Percentiles rank a stretch among this genome's conserved stretches.
Conservation (phyloP, 441 rosid genomes). For the Jatropha multifida region DNA sequence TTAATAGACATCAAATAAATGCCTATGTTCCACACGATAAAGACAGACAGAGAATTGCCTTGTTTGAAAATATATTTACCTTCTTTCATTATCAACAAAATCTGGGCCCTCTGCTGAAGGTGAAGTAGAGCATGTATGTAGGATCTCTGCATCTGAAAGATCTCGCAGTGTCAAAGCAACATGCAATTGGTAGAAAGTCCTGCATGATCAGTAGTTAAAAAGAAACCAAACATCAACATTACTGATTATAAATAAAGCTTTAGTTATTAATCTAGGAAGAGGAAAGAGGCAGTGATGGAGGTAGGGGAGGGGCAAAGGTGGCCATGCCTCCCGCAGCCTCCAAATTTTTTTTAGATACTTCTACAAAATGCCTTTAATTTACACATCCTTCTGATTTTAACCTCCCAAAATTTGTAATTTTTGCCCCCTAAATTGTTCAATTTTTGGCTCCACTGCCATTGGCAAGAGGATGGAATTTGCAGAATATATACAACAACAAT, state of each 20-base stretch:
- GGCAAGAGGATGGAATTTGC: neutral
- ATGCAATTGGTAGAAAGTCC: slow-evolving; percentile 39
- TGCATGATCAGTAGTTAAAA: slow-evolving; percentile 27
- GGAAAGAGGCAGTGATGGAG: too few relatives aligned
- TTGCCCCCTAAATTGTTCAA: too few relatives aligned
- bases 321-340: too few relatives aligned
- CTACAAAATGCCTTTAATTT: too few relatives aligned
- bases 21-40: neutral
- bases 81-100: slow-evolving; percentile 61
- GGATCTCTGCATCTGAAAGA: slow-evolving; percentile 62
- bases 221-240: neutral
- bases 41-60: neutral
- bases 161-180: slow-evolving; percentile 35
- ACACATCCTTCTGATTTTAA: too few relatives aligned
- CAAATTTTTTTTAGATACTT: too few relatives aligned
- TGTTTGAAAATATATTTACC: slow-evolving; percentile 34
- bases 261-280: neutral
- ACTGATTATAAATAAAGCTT: neutral
- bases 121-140: slow-evolving; percentile 62
- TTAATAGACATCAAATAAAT: neutral
- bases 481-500: too few relatives aligned
- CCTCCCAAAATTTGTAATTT: too few relatives aligned
- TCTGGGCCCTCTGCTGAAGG: slow-evolving; percentile 81
- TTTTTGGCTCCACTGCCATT: too few relatives aligned
- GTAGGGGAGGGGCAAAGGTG: too few relatives aligned